Conservation (phyloP, 2,329 filamentous ascomycete species). For the Seiridium cupressi region DNA sequence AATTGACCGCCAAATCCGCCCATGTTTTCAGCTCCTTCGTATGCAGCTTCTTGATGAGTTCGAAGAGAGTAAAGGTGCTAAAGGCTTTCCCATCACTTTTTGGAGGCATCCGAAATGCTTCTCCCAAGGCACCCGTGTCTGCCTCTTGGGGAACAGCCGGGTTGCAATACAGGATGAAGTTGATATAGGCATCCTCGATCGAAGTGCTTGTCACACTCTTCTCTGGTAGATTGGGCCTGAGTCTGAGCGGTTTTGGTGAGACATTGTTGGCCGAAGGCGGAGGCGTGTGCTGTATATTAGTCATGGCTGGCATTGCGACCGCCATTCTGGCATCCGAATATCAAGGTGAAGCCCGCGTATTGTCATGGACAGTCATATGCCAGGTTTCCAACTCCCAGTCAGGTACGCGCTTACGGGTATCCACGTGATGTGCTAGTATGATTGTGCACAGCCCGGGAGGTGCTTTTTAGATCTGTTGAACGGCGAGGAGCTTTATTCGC, state of each 20-base stretch:
- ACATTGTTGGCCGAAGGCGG: slow-evolving; percentile 23
- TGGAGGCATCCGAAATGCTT: slow-evolving; percentile 75
- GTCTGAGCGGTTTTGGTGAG: slow-evolving; percentile 22
- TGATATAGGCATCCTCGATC: slow-evolving; percentile 79
- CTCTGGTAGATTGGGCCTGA: slow-evolving; percentile 54
- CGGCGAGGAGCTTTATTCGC: too few species aligned
- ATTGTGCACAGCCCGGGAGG: too few species aligned
- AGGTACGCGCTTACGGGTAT: not conserved
- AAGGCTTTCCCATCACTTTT: slow-evolving; percentile 88
- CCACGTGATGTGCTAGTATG: not conserved
- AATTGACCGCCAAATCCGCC: slow-evolving; percentile 79
- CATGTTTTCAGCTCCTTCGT: slow-evolving; percentile 86
- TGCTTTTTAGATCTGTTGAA: too few species aligned
- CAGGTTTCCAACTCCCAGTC: too few species aligned
- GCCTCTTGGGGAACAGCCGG: slow-evolving; percentile 70
- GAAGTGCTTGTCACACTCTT: slow-evolving; percentile 65
- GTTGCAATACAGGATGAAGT: slow-evolving; percentile 89
- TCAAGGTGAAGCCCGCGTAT: not conserved
- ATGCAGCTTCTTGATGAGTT: slow-evolving; percentile 77
- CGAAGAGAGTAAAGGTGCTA: slow-evolving; percentile 72
- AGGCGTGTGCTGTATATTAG: slow-evolving; percentile 16
- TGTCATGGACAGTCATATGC: not conserved
- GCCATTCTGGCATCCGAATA: not conserved
- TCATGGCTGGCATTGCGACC: not conserved
- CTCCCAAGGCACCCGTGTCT: slow-evolving; percentile 69